A percentile compares a stretch with the other conserved stretches of the same genome.
Conservation (phyloP, 148 eudicot species). For the Camellia sinensis region DNA sequence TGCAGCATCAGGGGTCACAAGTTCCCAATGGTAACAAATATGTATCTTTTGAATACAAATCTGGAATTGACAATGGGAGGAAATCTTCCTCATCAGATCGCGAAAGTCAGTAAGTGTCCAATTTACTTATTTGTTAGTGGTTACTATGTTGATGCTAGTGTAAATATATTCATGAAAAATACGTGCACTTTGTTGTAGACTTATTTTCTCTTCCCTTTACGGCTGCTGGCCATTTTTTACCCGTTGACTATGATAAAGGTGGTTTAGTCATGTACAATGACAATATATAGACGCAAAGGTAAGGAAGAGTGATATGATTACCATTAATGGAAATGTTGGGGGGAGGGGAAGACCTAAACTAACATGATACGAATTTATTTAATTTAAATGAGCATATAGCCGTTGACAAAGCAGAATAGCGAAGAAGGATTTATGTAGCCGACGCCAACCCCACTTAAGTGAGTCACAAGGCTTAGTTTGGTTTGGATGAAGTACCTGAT, state of each 20-base stretch:
- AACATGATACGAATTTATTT: no score
- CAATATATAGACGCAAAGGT: no score
- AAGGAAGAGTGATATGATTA: no score
- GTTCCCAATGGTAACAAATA: conserved; percentile 81
- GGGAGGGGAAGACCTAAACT: no score
- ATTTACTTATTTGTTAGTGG: conserved; percentile 16
- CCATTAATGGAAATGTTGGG: no score
- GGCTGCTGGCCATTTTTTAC: not conserved
- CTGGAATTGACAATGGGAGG: conserved; percentile 73
- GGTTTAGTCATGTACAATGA: not conserved
- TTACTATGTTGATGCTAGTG: not conserved
- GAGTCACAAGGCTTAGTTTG: no score
- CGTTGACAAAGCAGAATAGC: no score
- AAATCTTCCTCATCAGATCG: conserved; percentile 92
- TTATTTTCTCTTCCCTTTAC: not conserved
- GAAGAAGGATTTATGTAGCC: no score
- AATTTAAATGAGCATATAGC: no score
- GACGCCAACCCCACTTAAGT: no score
- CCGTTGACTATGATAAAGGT: not conserved
- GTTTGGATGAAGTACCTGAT: not conserved
- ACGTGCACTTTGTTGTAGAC: not conserved
- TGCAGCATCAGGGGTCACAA: conserved; percentile 94
- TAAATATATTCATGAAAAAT: not conserved
- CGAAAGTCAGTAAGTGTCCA: conserved; percentile 95
- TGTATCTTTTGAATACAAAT: conserved; percentile 75